Conservation (phyloP, 164 flowering plant species). For the Stephania yunnanensis region DNA sequence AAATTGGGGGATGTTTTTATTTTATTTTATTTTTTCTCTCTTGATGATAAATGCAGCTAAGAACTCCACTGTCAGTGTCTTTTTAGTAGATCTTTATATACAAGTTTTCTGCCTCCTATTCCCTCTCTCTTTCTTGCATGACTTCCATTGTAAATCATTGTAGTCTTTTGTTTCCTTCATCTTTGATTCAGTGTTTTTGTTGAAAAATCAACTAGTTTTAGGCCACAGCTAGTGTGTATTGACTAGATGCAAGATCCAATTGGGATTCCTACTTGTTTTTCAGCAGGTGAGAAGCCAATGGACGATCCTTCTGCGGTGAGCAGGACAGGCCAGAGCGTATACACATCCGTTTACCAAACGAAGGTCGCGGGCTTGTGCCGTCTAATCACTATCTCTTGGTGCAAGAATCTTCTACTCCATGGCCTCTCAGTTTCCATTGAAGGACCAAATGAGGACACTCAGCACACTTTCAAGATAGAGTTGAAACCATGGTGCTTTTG, state of each 20-base stretch:
- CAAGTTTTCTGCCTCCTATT: conserved; percentile 10
- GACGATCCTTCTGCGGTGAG: conserved; percentile 46
- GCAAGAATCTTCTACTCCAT: conserved; percentile 58
- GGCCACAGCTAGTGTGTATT: background rate
- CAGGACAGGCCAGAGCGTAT: conserved; percentile 47
- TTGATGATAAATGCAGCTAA: conserved; percentile 33
- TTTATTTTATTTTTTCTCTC: conserved; percentile 12
- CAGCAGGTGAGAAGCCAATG: conserved; percentile 36
- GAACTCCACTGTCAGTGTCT: conserved; percentile 42
- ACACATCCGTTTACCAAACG: conserved; percentile 26
- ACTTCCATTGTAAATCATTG: background rate
- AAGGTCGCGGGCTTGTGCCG: conserved; percentile 46
- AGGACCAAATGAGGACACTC: conserved; percentile 34
- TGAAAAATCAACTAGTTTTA: background rate
- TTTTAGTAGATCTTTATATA: conserved; percentile 23
- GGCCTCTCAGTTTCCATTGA: conserved; percentile 59
- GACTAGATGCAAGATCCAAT: conserved; percentile 57
- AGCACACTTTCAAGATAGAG: conserved; percentile 56
- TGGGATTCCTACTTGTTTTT: conserved; percentile 66
- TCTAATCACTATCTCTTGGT: conserved; percentile 66
- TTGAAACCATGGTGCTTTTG: conserved; percentile 71
- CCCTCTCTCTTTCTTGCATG: conserved; percentile 11
- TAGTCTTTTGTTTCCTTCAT: background rate
- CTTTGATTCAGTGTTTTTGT: background rate
- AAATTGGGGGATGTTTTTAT: conserved; percentile 12